These are phyloP conservation scores for Lentinula detonsa DNA, from an alignment of 768 basidiomycete genomes.

Conservation along the genomic window DNA sequence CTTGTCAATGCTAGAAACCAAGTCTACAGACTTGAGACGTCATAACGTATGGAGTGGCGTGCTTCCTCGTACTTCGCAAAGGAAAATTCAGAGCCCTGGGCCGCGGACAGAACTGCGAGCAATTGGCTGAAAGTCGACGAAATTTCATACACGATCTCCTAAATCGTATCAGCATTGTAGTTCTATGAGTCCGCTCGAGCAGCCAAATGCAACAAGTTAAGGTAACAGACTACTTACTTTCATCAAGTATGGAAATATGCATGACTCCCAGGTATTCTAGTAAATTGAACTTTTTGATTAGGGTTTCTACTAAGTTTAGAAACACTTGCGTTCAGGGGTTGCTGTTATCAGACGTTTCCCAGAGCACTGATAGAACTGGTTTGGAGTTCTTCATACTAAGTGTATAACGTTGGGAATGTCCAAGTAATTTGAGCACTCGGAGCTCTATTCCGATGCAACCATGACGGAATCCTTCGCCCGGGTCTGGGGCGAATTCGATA, in stretches of 20 bases:
- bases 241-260: not conserved
- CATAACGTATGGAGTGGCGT: slow-evolving; percentile 2
- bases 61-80: not conserved
- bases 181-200: not conserved
- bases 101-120: not conserved
- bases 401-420: not conserved
- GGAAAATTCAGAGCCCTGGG: not conserved
- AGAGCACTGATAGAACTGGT: not conserved
- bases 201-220: not conserved
- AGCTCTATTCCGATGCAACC: not conserved
- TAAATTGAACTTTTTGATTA: not conserved
- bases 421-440: not conserved
- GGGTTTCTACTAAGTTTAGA: not conserved
- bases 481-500: not conserved
- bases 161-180: not conserved
- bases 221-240: not conserved
- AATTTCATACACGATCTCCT: not conserved
- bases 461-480: not conserved
- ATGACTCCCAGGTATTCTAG: not conserved
- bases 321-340: not conserved
- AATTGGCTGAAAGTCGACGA: not conserved
- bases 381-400: not conserved
- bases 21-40: not conserved
- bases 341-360: not conserved
- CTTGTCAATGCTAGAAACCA: not conserved